A percentile compares a stretch with the other conserved stretches of the same genome.
Conservation (phyloP, 2,329 filamentous ascomycete species). For the Aspergillus pseudotamarii region DNA sequence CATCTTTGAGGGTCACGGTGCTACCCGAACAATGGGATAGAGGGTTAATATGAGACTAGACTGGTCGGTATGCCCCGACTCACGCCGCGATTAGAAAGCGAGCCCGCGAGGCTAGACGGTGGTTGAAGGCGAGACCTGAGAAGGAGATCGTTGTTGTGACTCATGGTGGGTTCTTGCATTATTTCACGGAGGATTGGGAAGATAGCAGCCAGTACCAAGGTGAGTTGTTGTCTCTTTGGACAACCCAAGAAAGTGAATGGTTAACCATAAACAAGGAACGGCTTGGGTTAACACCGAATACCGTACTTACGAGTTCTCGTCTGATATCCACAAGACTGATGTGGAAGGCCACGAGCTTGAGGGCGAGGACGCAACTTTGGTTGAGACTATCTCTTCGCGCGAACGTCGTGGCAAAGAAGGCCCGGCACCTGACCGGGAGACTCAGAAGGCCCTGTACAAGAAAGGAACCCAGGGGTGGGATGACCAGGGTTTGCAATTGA, state of each 20-base stretch:
- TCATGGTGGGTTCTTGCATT: constrained; percentile 83
- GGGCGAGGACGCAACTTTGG: constrained; percentile 44
- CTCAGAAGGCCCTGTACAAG: constrained; percentile 44
- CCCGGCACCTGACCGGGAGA: constrained; percentile 35
- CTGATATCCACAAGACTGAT: constrained; percentile 54
- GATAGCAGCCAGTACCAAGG: constrained; percentile 55
- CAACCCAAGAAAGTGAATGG: neutral
- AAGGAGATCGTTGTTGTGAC: constrained; percentile 77
- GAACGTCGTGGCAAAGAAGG: constrained; percentile 42
- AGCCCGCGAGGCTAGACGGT: constrained; percentile 62
- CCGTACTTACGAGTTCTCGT: constrained; percentile 67
- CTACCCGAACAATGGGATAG: neutral
- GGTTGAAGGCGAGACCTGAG: constrained; percentile 56
- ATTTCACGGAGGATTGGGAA: constrained; percentile 79
- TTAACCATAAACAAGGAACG: constrained; percentile 55
- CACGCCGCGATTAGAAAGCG: constrained; percentile 60
- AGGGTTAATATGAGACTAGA: constrained; percentile 22
- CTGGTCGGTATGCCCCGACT: constrained; percentile 49
- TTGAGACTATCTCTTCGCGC: constrained; percentile 47
- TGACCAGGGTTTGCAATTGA: constrained; percentile 44
- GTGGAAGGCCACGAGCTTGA: constrained; percentile 38
- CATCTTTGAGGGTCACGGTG: neutral
- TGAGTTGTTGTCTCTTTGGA: constrained; percentile 24
- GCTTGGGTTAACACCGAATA: constrained; percentile 75
- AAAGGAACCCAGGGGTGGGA: constrained; percentile 47